Evolutionary conservation across 257 asterid species (phyloP).

Genomic region (Coffea canephora): DNA sequence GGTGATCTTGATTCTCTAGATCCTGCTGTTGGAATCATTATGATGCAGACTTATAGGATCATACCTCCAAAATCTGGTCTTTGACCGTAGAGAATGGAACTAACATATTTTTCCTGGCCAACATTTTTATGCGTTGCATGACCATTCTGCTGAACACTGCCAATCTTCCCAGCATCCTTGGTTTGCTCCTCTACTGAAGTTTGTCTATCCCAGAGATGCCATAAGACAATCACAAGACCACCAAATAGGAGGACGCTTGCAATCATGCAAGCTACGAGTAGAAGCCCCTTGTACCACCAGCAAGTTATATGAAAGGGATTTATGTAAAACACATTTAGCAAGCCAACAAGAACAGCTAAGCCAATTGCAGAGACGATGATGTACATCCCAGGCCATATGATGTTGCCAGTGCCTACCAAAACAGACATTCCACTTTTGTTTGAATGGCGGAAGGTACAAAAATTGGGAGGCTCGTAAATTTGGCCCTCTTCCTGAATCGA

Average conservation of each 20-base stretch:
- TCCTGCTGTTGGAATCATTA: not conserved
- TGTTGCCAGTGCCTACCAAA: constrained; percentile 78
- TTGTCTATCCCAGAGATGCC: constrained; percentile 73
- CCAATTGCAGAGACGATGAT: constrained; percentile 56
- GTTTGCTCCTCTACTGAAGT: constrained; percentile 24
- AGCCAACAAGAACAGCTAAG: constrained; percentile 40
- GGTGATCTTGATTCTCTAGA: not conserved
- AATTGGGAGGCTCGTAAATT: constrained; percentile 27
- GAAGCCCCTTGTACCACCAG: constrained; percentile 77
- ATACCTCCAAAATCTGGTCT: constrained; percentile 79
- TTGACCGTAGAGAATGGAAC: constrained; percentile 47
- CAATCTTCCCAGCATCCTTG: constrained; percentile 11
- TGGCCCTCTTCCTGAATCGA: constrained; percentile 74
- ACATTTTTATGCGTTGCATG: constrained; percentile 20
- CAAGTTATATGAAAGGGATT: constrained; percentile 43
- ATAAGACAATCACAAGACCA: constrained; percentile 52
- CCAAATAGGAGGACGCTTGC: constrained; percentile 61
- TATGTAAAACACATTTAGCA: constrained; percentile 50
- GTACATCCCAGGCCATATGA: constrained; percentile 78
- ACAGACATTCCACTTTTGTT: constrained; percentile 55
- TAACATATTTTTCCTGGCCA: constrained; percentile 31
- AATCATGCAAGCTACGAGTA: constrained; percentile 55
- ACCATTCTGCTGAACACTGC: constrained; percentile 11
- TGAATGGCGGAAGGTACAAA: constrained; percentile 32
- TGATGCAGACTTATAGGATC: not conserved